phyloP scores from a whole-genome alignment of 2,329 filamentous ascomycete genomes.

The Ophiocordyceps robertsii region DNA sequence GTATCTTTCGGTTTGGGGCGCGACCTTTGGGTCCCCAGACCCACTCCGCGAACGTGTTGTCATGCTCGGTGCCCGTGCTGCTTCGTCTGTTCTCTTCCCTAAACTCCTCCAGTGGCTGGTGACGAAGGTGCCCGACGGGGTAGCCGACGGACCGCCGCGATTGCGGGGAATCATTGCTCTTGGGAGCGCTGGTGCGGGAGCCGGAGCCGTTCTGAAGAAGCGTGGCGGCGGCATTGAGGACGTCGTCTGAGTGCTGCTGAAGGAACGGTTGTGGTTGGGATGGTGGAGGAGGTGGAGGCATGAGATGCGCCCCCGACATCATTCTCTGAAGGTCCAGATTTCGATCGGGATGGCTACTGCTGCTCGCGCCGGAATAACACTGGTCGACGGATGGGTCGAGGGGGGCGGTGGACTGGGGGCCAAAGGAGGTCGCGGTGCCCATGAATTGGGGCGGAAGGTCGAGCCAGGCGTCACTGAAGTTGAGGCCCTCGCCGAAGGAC shows the following conservation, averaged over 20 bases:
- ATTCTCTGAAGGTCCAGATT: conserved; percentile 6
- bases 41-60: conserved; percentile 27
- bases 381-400: conserved; percentile 8
- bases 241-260: conserved; percentile 32
- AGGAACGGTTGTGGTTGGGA: conserved; percentile 6
- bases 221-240: conserved; percentile 42
- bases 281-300: conserved; percentile 13
- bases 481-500: conserved; percentile 37
- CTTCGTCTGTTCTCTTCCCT: conserved; percentile 23
- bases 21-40: conserved; percentile 21
- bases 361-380: conserved; percentile 3
- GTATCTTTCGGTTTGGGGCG: conserved; percentile 18
- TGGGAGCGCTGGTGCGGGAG: conserved; percentile 8
- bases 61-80: conserved; percentile 15
- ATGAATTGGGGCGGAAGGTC: conserved; percentile 52
- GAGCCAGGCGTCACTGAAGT: conserved; percentile 37
- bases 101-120: conserved; percentile 29
- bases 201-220: conserved; percentile 29
- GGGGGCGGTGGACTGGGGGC: conserved; percentile 29
- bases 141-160: conserved; percentile 15
- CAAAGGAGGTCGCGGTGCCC: conserved; percentile 50
- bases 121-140: conserved; percentile 26
- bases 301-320: conserved; percentile 10
- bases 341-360: conserved; percentile 1
- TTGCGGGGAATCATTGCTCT: conserved; percentile 10